Evolutionary conservation across 371 early-diverging fungal species (phyloP), one percentile per base, ranked within the genome.

Genomic region (Mortierella sp.): DNA sequence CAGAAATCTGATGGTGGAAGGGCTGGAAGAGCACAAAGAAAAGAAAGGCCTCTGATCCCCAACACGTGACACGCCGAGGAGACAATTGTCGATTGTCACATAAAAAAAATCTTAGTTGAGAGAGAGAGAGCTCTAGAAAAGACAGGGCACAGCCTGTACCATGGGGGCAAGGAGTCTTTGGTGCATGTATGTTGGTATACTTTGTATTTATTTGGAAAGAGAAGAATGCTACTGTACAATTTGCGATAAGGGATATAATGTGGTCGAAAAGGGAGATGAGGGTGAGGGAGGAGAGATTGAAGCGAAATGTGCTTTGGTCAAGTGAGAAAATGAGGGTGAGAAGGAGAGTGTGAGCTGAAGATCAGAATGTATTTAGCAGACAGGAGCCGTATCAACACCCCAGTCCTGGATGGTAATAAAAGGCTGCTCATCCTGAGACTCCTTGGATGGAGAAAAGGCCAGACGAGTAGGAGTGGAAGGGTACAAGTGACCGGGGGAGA

Each of bases 331-430:
- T 16, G 34, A 24, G 38, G 65, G 19, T 21, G 21, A 21, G 68
- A 55, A 55, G 4, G 55, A 24, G 55, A 55, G n/a, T 24, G 55
- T n/a, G n/a, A n/a, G 55, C 6, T 16, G 8, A 55, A 55, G 55
- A 21, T 6, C 8, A 55, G 42, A 38, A 3, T 38, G 42, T n/a
- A 68, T 42, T 24, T 68, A 68, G 68, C 44, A 68, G 9, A 68
- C 68, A 55, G 55, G 55, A 24, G 68, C 38, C 8, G 38, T 38
- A 3, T 76, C 73, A 21, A 90, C 89, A 74, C 91, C 92, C 90
- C 91, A 93, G 54, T 93, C 92, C 68, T 93, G 91, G 54, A 93
- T 90, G n/a, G 91, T 93, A 55, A 93, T 93, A 24, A 85, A 82
- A 1, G 93, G 93, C 57, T 92, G 80, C 73, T 93, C 83, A 8